Conservation (phyloP, 2,329 filamentous ascomycete genomes). For the Fusarium pseudoanthophilum region DNA sequence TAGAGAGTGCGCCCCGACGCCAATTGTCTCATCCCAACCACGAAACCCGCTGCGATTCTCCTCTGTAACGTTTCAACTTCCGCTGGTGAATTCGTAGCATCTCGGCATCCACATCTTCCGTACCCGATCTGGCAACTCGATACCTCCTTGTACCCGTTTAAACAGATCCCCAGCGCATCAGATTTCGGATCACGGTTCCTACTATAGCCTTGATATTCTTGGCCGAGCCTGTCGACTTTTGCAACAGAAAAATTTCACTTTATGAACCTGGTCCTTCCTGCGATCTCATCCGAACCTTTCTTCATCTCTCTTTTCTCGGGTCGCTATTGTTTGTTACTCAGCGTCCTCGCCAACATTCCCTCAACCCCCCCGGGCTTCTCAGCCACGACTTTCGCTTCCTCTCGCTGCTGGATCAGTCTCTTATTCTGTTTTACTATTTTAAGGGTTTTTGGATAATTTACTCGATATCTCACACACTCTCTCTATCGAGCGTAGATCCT, state of each 20-base stretch:
- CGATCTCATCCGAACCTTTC: conserved; percentile 21
- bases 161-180: conserved; percentile 26
- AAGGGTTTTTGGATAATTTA: conserved; percentile 28
- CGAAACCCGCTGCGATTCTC: conserved; percentile 24
- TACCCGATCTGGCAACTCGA: conserved; percentile 21
- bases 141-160: conserved; percentile 26
- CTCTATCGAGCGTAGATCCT: not conserved
- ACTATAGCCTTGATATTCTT: conserved; percentile 15
- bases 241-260: conserved; percentile 8
- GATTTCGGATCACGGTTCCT: conserved; percentile 31
- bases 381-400: conserved; percentile 41
- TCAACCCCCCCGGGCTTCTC: conserved; percentile 14
- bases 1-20: conserved; percentile 33
- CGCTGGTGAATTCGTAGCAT: conserved; percentile 20
- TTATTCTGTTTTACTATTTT: conserved; percentile 38
- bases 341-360: conserved; percentile 24
- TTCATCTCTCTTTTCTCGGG: conserved; percentile 34
- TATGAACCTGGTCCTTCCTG: conserved; percentile 36
- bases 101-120: conserved; percentile 37
- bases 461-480: conserved; percentile 8
- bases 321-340: conserved; percentile 38
- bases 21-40: conserved; percentile 40
- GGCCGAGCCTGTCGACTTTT: not conserved
- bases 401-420: conserved; percentile 70
- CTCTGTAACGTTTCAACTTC: conserved; percentile 44